Evolutionary conservation across 352 stramenopile species (phyloP), one percentile per base, ranked within the genome.

Genomic region (Blastocystis sp.): DNA sequence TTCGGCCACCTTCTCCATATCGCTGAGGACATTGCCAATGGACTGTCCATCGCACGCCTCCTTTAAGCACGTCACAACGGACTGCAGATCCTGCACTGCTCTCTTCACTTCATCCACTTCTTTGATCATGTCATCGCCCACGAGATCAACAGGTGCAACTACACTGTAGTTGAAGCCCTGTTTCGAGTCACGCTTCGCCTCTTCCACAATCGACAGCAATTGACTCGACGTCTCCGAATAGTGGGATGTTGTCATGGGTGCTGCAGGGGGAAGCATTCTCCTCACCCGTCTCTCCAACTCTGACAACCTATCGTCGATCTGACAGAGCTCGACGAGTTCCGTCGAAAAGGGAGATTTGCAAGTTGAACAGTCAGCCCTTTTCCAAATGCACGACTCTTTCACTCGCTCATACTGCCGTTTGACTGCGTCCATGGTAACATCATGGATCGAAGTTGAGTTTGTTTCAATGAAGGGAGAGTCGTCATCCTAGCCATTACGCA

Each of bases 361-460:
- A 14, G 14, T 40, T 71, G 24, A 21, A 14, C 21, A 40, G 17
- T 24, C n/a, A 24, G 6, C 14, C 48, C 48, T 57, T 7, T 14
- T 57, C 24, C 59, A 34, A 65, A 65, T 24, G 59, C 17, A 65
- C 17, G 64, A 74, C 21, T 74, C n/a, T 19, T 84, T 45, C 3
- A 84, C 21, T 24, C 34, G 14, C 21, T 52, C n/a, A 24, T 84
- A 84, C 57, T 84, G 24, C 24, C 52, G n/a, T 24, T 54, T 45
- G 38, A 84, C 48, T 21, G 74, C 14, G 57, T 84, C 74, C 24
- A 84, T 84, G 6, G 57, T 52, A 38, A 84, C 40, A 28, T 84
- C 74, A 19, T 42, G 6, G 19, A 19, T n/a, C 6, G n/a, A 28
- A n/a, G 28, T 54, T 7, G 24, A 11, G 43, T n/a, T 11, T 1